Conservation (phyloP, 352 stramenopile genomes). For the Pythium rhizo-oryzae region DNA sequence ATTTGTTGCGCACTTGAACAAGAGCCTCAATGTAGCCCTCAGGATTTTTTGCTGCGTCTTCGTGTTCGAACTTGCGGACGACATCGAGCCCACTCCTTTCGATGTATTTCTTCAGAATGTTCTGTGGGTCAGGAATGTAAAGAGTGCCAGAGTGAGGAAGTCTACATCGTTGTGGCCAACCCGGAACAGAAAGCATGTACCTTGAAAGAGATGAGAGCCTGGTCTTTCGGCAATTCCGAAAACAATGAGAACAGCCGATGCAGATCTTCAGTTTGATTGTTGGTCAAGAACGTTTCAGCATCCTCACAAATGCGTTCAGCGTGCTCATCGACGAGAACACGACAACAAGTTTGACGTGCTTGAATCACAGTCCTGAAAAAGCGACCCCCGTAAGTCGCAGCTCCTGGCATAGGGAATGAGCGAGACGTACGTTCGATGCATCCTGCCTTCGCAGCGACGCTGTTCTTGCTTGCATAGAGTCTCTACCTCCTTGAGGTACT, state of each 20-base stretch:
- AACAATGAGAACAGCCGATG: conserved; percentile 82
- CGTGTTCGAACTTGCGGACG: conserved; percentile 77
- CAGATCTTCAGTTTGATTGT: conserved; percentile 81
- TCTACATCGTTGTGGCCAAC: background rate
- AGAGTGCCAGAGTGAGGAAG: background rate
- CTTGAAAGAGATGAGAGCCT: conserved; percentile 83
- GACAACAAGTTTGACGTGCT: conserved; percentile 79
- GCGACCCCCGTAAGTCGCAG: background rate
- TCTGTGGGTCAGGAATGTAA: conserved; percentile 36
- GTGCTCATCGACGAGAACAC: conserved; percentile 78
- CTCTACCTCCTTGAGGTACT: conserved; percentile 77
- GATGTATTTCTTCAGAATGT: conserved; percentile 88
- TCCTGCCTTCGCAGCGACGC: conserved; percentile 66
- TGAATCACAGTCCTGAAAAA: conserved; percentile 68
- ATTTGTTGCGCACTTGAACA: conserved; percentile 82
- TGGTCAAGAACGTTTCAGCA: conserved; percentile 71
- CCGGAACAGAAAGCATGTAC: conserved; percentile 29
- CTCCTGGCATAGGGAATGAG: background rate
- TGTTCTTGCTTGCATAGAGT: conserved; percentile 79
- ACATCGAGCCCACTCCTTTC: conserved; percentile 78
- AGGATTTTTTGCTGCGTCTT: conserved; percentile 79
- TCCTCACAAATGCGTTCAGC: conserved; percentile 83
- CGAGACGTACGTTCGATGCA: conserved; percentile 72
- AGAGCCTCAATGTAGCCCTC: conserved; percentile 87
- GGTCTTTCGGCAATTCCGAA: conserved; percentile 78